phyloP scores from a whole-genome alignment of 768 basidiomycete species.

The Candolleomyces aberdarensis region DNA sequence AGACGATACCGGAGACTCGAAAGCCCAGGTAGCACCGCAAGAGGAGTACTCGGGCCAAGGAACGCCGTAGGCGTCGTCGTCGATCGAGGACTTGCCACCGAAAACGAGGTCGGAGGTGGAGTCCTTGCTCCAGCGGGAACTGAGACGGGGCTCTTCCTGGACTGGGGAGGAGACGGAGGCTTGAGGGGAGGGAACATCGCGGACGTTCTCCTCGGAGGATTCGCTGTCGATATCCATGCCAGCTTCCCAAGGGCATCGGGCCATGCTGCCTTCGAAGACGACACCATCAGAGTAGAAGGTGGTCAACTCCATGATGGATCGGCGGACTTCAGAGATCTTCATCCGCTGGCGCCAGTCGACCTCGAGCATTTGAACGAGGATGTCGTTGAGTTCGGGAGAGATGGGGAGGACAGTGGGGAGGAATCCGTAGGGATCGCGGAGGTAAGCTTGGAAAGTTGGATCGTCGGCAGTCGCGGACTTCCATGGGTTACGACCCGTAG shows the following conservation, averaged over 20 bases:
- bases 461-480: constrained; percentile 86
- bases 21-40: constrained; percentile 52
- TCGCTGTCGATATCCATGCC: constrained; percentile 68
- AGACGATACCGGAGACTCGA: constrained; percentile 50
- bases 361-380: constrained; percentile 76
- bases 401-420: constrained; percentile 86
- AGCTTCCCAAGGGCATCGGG: constrained; percentile 70
- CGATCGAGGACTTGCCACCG: constrained; percentile 30
- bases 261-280: constrained; percentile 75
- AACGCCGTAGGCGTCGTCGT: constrained; percentile 37
- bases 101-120: constrained; percentile 47
- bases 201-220: constrained; percentile 43
- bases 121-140: constrained; percentile 63
- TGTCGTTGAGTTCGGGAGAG: constrained; percentile 68
- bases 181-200: constrained; percentile 30
- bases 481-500: constrained; percentile 98
- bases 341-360: constrained; percentile 43
- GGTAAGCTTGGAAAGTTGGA: constrained; percentile 91
- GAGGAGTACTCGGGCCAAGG: constrained; percentile 43
- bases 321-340: constrained; percentile 50
- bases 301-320: constrained; percentile 49
- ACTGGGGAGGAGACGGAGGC: constrained; percentile 30
- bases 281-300: constrained; percentile 71
- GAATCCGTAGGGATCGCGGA: constrained; percentile 77
- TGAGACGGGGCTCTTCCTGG: constrained; percentile 30